These are phyloP conservation scores for Corymbia calophylla DNA, from an alignment of 441 rosid species.

Conservation along the genomic window DNA sequence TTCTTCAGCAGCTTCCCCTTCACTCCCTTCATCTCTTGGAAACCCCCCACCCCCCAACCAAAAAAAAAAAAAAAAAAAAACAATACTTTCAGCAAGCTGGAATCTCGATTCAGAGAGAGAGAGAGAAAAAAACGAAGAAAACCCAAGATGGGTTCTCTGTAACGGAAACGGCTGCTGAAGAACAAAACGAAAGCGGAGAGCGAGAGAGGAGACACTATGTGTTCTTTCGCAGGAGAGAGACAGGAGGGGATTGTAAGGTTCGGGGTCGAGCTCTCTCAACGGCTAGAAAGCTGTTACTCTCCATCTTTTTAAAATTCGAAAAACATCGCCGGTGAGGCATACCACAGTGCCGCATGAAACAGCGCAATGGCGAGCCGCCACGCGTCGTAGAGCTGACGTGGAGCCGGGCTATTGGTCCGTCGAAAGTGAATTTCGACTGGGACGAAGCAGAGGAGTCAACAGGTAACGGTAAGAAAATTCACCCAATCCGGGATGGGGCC, in stretches of 20 bases:
- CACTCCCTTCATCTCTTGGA: slow-evolving; percentile 53
- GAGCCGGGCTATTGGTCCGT: neutral
- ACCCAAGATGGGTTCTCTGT: neutral
- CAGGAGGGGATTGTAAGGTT: neutral
- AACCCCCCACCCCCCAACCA: neutral
- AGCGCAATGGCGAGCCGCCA: neutral
- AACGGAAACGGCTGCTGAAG: neutral
- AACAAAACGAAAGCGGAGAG: neutral
- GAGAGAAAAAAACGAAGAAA: neutral
- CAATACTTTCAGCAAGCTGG: neutral
- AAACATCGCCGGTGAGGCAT: neutral
- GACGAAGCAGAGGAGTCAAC: neutral
- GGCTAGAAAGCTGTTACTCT: neutral
- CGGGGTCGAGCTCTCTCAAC: neutral
- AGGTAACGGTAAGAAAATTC: neutral
- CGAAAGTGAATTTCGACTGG: neutral
- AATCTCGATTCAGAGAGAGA: neutral
- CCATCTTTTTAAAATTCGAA: neutral
- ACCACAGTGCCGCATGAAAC: neutral
- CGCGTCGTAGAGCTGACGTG: neutral
- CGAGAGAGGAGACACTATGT: neutral
- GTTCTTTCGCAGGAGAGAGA: neutral
- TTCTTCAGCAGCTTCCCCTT: slow-evolving; percentile 66
- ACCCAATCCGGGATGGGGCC: neutral
- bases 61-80: neutral